Evolutionary conservation across 2,329 filamentous ascomycete genomes (phyloP), one percentile per base, ranked within the genome.

Genomic region (Exophiala spinifera): DNA sequence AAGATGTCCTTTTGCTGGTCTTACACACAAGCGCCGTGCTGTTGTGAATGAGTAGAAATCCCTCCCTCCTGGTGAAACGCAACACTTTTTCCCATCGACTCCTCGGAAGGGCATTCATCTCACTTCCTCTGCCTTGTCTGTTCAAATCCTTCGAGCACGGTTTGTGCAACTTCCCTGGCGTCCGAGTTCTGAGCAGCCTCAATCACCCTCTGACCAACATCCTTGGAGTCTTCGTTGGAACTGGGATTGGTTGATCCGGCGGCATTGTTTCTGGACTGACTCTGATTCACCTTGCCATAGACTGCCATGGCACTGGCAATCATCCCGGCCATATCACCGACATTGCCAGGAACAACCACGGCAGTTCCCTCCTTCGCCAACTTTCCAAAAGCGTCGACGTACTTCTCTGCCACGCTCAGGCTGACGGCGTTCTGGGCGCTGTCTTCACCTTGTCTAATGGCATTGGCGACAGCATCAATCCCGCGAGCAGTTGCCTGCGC

Each of bases 261-360:
- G 61, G 79, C 48, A 5, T 20, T 46, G 23, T 71, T 77, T 68
- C 82, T 86, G 21, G 84, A 82, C 72, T 96, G 90, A 1, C 86
- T 83, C 66, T 92, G 83, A 64, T 84, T 90, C 42, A 99, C 89
- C 71, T 95, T 96, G 55, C 92, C 90, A 70, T 96, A 99, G 15
- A 99, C 91, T 51, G 91, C 88, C 79, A 99, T 85, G 1, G 91
- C 94, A 15, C 89, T 95, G 36, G 94, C 91, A 70, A 99, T 97
- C 91, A 99, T 96, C 63, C 89, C 85, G 51, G 90, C 87, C 64
- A 99, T 91, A 69, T 99, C 94, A 57, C 94, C 94, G 34, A 99
- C 90, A 67, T 99, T 97, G 10, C 94, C 94, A 0, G 94, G 94
- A 13, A 99, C 91, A 17, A 99, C 90, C 23, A 99, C 87, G 3